Conservation (phyloP, 176 grass and related monocot genomes). For the Rhynchospora breviuscula region DNA sequence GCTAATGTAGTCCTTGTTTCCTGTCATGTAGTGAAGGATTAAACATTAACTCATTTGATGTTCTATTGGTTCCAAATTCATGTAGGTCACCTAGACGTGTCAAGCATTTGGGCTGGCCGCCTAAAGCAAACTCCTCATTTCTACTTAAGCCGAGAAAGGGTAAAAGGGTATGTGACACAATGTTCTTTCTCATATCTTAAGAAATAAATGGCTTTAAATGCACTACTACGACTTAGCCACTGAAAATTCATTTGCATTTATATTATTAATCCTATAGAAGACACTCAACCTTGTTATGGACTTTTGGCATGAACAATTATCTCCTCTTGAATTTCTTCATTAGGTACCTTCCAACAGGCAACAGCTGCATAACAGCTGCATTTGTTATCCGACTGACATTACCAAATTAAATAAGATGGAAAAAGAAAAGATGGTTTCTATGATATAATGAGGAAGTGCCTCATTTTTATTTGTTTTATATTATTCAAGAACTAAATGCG, state of each 20-base stretch:
- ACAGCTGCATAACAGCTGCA: not conserved
- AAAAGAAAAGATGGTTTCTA: not conserved
- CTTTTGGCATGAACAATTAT: not conserved
- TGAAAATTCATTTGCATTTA: not conserved
- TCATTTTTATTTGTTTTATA: not conserved
- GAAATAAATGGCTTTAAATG: not conserved
- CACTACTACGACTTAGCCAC: not conserved
- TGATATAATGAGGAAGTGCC: not conserved
- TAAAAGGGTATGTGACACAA: slow-evolving; percentile 63
- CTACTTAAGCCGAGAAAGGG: slow-evolving; percentile 60
- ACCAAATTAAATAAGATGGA: not conserved
- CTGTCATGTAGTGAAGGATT: not conserved
- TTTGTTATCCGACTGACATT: not conserved
- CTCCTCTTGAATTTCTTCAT: not conserved
- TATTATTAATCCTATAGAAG: not conserved
- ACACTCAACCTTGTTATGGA: not conserved
- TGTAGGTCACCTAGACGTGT: slow-evolving; percentile 74
- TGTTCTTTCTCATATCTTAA: slow-evolving; percentile 7
- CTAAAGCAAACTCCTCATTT: slow-evolving; percentile 55
- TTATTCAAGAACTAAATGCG: not conserved
- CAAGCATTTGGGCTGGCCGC: slow-evolving; percentile 62
- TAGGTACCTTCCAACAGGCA: not conserved
- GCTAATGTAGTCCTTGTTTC: not conserved
- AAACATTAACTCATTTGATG: not conserved
- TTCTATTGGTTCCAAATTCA: slow-evolving; percentile 4